A percentile compares a stretch with the other conserved stretches of the same genome.
These are phyloP conservation scores for Lotmaria passim DNA, from an alignment of 208 protist genomes.

Conservation along the genomic window DNA sequence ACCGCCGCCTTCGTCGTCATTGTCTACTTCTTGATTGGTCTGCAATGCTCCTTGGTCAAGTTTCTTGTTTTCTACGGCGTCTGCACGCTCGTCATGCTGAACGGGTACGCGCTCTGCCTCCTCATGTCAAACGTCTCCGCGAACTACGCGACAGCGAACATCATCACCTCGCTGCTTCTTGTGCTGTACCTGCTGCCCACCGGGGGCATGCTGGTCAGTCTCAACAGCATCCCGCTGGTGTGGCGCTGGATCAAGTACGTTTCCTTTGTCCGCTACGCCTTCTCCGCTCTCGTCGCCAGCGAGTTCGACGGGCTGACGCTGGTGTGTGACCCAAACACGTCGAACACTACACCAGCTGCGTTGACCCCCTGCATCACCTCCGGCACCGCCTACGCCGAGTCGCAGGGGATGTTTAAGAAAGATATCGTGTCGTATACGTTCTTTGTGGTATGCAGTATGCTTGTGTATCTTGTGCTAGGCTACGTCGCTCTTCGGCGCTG, in stretches of 20 bases:
- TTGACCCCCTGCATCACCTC: conserved; percentile 40
- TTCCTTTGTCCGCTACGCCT: conserved; percentile 73
- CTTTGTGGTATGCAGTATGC: conserved; percentile 34
- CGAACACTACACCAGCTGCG: neutral
- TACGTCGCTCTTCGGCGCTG: conserved; percentile 51
- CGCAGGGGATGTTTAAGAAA: conserved; percentile 42
- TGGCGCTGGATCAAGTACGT: conserved; percentile 84
- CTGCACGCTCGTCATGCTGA: conserved; percentile 59
- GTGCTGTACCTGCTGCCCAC: conserved; percentile 69
- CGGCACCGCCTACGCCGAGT: conserved; percentile 49
- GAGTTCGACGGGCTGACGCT: conserved; percentile 72
- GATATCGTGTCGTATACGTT: conserved; percentile 35
- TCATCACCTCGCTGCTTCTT: conserved; percentile 63
- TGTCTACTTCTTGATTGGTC: conserved; percentile 64
- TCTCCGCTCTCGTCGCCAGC: conserved; percentile 64
- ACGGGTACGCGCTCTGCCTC: conserved; percentile 68
- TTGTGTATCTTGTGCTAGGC: conserved; percentile 54
- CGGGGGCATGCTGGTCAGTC: conserved; percentile 67
- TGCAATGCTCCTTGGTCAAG: conserved; percentile 47
- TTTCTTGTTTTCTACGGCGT: conserved; percentile 53
- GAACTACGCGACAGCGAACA: conserved; percentile 61
- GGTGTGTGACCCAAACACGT: conserved; percentile 32
- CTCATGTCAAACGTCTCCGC: conserved; percentile 66
- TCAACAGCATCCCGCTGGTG: conserved; percentile 53
- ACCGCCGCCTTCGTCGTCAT: conserved; percentile 55